Conservation (phyloP, 768 basidiomycete genomes). For the Kwoniella shandongensis region DNA sequence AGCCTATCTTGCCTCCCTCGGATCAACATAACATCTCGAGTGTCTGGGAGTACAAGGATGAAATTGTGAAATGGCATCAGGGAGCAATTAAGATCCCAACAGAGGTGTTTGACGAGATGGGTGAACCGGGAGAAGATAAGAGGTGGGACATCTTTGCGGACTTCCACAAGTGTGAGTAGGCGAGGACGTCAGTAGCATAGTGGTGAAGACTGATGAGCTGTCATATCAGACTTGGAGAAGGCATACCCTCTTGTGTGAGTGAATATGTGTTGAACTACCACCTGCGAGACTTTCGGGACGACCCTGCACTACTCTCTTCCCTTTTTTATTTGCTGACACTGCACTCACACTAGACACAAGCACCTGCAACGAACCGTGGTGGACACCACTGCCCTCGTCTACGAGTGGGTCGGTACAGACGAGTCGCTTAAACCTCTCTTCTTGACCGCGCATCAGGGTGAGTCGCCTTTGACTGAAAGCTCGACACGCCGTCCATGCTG, state of each 20-base stretch:
- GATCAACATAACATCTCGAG: conserved; percentile 8
- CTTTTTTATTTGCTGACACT: background rate
- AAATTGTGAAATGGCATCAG: conserved; percentile 22
- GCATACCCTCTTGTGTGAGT: conserved; percentile 67
- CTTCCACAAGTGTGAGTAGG: conserved; percentile 16
- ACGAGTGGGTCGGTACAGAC: conserved; percentile 69
- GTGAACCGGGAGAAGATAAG: conserved; percentile 18
- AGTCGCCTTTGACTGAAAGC: conserved; percentile 4
- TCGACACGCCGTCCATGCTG: too few species aligned
- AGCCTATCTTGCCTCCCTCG: conserved; percentile 17
- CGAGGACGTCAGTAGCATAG: background rate
- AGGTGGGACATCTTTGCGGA: conserved; percentile 19
- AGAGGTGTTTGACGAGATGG: conserved; percentile 16
- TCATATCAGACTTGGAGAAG: conserved; percentile 17
- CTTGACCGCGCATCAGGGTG: conserved; percentile 46
- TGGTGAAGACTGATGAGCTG: background rate
- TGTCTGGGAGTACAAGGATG: conserved; percentile 16
- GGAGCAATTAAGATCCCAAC: conserved; percentile 17
- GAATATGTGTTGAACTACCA: too few species aligned
- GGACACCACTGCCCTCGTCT: conserved; percentile 72
- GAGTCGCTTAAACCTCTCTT: conserved; percentile 65
- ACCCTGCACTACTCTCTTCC: too few species aligned
- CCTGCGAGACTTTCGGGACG: too few species aligned
- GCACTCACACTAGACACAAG: conserved; percentile 57
- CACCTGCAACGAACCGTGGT: conserved; percentile 65